phyloP scores from a whole-genome alignment of 495 filamentous ascomycete genomes.

The Xylaria scruposa region DNA sequence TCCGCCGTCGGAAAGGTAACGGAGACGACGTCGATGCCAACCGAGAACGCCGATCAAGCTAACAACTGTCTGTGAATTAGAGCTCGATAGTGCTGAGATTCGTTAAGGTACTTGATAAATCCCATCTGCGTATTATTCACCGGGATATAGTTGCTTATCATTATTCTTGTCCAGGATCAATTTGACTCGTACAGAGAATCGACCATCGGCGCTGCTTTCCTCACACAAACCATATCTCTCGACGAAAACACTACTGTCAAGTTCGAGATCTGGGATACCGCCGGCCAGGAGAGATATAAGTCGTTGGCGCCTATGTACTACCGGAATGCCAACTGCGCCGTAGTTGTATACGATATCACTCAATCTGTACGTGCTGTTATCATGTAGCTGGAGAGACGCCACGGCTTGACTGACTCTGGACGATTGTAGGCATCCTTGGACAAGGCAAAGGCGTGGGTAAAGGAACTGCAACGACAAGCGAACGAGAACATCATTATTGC shows the following conservation, averaged over 20 bases:
- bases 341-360: slow-evolving; percentile 98
- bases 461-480: slow-evolving; percentile 96
- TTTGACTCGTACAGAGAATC: slow-evolving; percentile 99
- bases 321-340: slow-evolving; percentile 97
- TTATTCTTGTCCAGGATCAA: slow-evolving; percentile 74
- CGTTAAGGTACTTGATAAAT: slow-evolving; percentile 75
- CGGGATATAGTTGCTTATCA: slow-evolving; percentile 16
- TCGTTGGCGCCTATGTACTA: slow-evolving; percentile 99
- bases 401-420: slow-evolving; percentile 15
- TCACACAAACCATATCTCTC: slow-evolving; percentile 97
- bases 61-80: slow-evolving; percentile 56
- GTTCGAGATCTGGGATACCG: slow-evolving; percentile 99
- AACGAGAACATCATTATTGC: slow-evolving; percentile 99
- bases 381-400: slow-evolving; percentile 17
- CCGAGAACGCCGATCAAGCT: slow-evolving; percentile 36
- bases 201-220: slow-evolving; percentile 97
- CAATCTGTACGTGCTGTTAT: slow-evolving; percentile 77
- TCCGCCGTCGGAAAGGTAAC: slow-evolving; percentile 96
- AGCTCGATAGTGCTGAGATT: slow-evolving; percentile 97
- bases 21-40: slow-evolving; percentile 4
- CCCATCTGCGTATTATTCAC: slow-evolving; percentile 1
- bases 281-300: slow-evolving; percentile 98
- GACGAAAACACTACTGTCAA: slow-evolving; percentile 98
- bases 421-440: slow-evolving; percentile 81
- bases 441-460: slow-evolving; percentile 99